Conservation (phyloP, 2,329 filamentous ascomycete species). For the Nakataea oryzae region DNA sequence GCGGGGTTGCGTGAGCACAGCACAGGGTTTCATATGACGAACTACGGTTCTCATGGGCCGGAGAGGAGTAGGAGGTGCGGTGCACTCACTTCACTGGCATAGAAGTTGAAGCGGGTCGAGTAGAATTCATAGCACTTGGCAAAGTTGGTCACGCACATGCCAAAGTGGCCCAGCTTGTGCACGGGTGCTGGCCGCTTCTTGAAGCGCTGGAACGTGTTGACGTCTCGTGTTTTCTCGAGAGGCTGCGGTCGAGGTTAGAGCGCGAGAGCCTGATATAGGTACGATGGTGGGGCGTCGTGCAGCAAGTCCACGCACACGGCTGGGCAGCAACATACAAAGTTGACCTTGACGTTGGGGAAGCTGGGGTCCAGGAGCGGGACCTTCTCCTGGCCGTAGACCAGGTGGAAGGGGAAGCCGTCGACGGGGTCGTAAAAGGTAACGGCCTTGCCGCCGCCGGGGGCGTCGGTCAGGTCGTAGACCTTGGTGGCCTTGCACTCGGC, state of each 20-base stretch:
- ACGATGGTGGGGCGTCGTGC: background rate
- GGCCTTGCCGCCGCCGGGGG: slow-evolving; percentile 42
- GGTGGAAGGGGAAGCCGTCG: slow-evolving; percentile 46
- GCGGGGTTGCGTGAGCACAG: background rate
- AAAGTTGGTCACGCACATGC: slow-evolving; percentile 41
- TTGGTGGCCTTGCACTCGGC: slow-evolving; percentile 33
- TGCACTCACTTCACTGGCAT: slow-evolving; percentile 33
- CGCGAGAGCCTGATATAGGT: background rate
- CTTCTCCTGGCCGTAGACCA: slow-evolving; percentile 41
- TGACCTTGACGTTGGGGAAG: slow-evolving; percentile 29
- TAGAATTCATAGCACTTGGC: slow-evolving; percentile 39
- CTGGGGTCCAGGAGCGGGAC: slow-evolving; percentile 27
- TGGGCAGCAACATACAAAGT: slow-evolving; percentile 30
- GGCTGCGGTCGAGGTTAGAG: slow-evolving; percentile 24
- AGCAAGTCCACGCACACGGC: background rate
- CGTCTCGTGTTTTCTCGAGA: slow-evolving; percentile 37
- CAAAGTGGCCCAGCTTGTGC: slow-evolving; percentile 45
- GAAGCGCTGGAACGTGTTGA: slow-evolving; percentile 41
- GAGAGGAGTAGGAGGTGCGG: no score
- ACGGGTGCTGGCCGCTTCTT: slow-evolving; percentile 25
- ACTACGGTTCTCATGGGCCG: no score
- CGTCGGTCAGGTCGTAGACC: slow-evolving; percentile 36
- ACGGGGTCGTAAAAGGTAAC: slow-evolving; percentile 42
- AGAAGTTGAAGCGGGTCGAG: slow-evolving; percentile 36
- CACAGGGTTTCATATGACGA: no score